Evolutionary conservation across 495 filamentous ascomycete genomes (phyloP).

Genomic region (Sphaerosporella brunnea): DNA sequence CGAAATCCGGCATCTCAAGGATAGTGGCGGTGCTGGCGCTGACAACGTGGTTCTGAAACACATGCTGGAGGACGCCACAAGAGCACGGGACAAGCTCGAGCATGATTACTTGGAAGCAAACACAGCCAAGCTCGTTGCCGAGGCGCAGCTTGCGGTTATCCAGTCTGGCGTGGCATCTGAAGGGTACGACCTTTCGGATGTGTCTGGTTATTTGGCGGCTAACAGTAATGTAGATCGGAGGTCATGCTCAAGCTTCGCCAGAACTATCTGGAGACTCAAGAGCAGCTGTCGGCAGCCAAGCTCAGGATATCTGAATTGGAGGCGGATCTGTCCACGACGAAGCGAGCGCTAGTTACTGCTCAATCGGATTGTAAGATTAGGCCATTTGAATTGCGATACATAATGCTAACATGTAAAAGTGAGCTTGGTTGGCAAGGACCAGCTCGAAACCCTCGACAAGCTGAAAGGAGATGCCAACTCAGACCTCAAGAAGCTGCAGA

Average conservation of each 20-base stretch:
- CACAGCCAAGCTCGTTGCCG: constrained; percentile 25
- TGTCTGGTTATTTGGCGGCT: too few relatives aligned
- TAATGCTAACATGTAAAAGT: constrained; percentile 24
- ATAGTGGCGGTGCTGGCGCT: constrained; percentile 15
- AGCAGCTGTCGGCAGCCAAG: constrained; percentile 20
- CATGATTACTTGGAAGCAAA: constrained; percentile 25
- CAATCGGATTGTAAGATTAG: constrained; percentile 24
- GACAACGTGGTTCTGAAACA: constrained; percentile 24
- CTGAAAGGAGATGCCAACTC: constrained; percentile 32
- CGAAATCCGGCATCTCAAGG: constrained; percentile 23
- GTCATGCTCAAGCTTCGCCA: constrained; percentile 26
- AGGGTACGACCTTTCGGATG: too few relatives aligned
- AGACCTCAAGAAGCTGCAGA: constrained; percentile 33
- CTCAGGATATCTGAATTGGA: constrained; percentile 20
- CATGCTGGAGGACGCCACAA: constrained; percentile 21
- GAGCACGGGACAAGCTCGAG: constrained; percentile 24
- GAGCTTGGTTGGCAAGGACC: constrained; percentile 33
- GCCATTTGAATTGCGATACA: not conserved
- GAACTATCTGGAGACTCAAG: constrained; percentile 21
- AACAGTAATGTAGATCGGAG: constrained; percentile 21
- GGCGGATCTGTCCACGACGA: constrained; percentile 20
- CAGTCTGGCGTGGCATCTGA: constrained; percentile 20
- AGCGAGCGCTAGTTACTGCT: constrained; percentile 25
- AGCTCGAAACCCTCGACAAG: constrained; percentile 33
- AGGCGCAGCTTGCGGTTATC: constrained; percentile 25